phyloP scores from a whole-genome alignment of 2,329 filamentous ascomycete genomes.

The Aureobasidium musti region DNA sequence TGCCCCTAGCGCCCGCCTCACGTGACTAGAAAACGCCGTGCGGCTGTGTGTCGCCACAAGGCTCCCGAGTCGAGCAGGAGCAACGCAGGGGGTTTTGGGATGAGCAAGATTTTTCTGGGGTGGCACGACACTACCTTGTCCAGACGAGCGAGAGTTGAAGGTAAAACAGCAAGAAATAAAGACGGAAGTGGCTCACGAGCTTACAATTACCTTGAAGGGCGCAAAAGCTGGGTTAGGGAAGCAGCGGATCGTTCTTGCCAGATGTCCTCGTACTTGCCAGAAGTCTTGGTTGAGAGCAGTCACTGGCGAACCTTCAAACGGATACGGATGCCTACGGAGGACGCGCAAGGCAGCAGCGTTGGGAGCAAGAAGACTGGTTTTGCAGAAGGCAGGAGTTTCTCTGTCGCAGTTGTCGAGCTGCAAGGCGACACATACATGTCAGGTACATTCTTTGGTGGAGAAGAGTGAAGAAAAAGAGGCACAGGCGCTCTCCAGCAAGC shows the following conservation, averaged over 20 bases:
- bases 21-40: slow-evolving; percentile 14
- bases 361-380: neutral
- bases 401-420: neutral
- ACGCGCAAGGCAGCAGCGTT: neutral
- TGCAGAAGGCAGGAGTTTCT: neutral
- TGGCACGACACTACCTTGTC: neutral
- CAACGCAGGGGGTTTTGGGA: slow-evolving; percentile 19
- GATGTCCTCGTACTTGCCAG: slow-evolving; percentile 10
- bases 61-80: slow-evolving; percentile 14
- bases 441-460: neutral
- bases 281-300: slow-evolving; percentile 23
- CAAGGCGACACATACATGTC: neutral
- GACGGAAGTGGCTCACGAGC: neutral
- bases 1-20: slow-evolving; percentile 2
- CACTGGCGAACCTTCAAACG: neutral
- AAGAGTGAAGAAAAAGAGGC: slow-evolving; percentile 17
- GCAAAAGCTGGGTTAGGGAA: neutral
- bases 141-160: neutral
- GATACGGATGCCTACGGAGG: slow-evolving; percentile 5
- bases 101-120: slow-evolving; percentile 1
- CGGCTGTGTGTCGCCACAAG: slow-evolving; percentile 18
- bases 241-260: neutral
- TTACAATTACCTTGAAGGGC: neutral
- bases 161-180: neutral
- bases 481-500: slow-evolving; percentile 4